Conservation (phyloP, 441 rosid genomes). For the Croton laevigatus region DNA sequence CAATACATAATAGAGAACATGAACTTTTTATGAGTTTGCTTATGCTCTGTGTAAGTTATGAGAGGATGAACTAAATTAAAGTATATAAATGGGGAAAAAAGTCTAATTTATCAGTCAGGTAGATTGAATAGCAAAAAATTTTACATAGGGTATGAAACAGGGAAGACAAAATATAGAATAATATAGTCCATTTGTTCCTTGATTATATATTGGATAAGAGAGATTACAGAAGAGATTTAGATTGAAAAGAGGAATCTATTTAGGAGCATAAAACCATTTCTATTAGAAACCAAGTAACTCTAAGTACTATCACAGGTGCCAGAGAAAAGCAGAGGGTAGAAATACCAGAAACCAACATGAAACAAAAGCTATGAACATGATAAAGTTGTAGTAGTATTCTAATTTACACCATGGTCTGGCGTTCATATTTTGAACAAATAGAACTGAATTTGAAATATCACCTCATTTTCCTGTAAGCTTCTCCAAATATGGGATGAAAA, state of each 20-base stretch:
- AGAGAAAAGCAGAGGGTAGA: not conserved
- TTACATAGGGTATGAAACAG: not conserved
- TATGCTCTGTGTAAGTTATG: not conserved
- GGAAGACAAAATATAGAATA: not conserved
- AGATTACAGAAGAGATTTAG: no score
- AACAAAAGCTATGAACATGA: not conserved
- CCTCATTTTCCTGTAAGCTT: not conserved
- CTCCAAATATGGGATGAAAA: not conserved
- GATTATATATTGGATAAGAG: not conserved
- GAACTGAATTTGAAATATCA: not conserved
- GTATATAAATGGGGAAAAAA: not conserved
- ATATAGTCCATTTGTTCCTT: no score
- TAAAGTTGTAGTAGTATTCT: no score
- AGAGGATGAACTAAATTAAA: not conserved
- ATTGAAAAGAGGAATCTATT: not conserved
- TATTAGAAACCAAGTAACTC: not conserved
- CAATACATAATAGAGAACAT: not conserved
- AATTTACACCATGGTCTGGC: not conserved
- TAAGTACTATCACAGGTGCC: not conserved
- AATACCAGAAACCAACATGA: no score
- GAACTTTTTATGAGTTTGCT: not conserved
- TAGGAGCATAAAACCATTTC: not conserved
- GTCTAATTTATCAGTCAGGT: not conserved
- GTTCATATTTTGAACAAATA: not conserved
- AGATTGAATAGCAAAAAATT: slow-evolving; percentile 3